Base-by-base conservation (phyloP, 208 protist genomes). In the Trypanosoma lewisi region DNA sequence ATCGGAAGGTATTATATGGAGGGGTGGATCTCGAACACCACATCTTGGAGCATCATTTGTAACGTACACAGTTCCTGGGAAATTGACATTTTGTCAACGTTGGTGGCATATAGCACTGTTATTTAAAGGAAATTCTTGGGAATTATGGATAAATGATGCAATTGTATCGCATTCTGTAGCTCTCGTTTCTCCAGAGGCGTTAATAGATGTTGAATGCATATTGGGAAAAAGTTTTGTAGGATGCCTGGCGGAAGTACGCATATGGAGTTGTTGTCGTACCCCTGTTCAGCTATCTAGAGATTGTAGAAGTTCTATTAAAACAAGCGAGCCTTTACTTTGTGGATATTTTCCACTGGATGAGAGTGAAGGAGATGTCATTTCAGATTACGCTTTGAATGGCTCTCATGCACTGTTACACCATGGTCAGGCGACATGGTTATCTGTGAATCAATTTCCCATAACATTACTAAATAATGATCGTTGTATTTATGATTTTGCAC, bases 41-140 rank as follows among this genome's bases (percentile, higher is more conserved):
- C 86, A 83, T 42, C 77, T 93, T 41, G 87, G 87, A 25, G 52
- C 79, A 2, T 94, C 90, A 17, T 91, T 86, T 63, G 81, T 83
- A 19, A 77, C 71, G 28, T 92, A 79, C 65, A 64, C 49, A 36
- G 80, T 78, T 51, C 75, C 83, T 3, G 78, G 73, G 16, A 78
- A 85, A 44, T 56, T 88, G 37, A 57, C 73, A 25, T 70, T 72
- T 48, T 67, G 56, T 30, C 62, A 90, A 56, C 70, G 83, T 23
- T 96, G 91, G 91, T 93, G 83, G 77, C 86, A 94, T 61, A 84
- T 96, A 5, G 91, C 79, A n/a, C 84, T 96, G 30, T 85, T 91
- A 62, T 96, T 92, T 73, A 89, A 83, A 30, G 91, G 91, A 21
- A 80, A 71, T 0, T 72, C 72, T 33, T 96, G 91, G 88, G 80